Percentiles rank a stretch among this genome's conserved stretches.
These are phyloP conservation scores for Russula foetens DNA, from an alignment of 768 basidiomycete species.

Conservation along the genomic window DNA sequence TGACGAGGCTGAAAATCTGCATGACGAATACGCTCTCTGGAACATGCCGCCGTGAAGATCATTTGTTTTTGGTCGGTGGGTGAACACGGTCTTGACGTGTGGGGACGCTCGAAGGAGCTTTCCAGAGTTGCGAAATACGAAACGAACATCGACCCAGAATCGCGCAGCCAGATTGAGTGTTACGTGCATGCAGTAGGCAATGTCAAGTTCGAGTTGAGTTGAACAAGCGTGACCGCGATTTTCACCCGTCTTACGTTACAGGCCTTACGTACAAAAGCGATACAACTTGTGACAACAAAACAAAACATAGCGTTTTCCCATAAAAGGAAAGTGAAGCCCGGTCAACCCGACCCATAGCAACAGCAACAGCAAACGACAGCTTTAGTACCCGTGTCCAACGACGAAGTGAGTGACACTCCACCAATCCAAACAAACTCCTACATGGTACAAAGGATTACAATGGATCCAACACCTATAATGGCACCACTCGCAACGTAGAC, in stretches of 20 bases:
- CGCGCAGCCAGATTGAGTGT: constrained; percentile 2
- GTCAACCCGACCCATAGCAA: background rate
- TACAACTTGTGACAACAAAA: background rate
- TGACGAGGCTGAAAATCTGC: background rate
- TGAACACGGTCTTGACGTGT: background rate
- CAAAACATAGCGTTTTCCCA: background rate
- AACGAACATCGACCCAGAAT: constrained; percentile 13
- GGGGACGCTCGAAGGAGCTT: background rate
- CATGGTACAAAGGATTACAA: constrained; percentile 50
- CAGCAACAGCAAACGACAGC: background rate
- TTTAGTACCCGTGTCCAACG: no score
- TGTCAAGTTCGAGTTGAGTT: background rate
- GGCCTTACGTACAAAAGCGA: background rate
- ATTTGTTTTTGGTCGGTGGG: background rate
- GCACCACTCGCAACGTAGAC: constrained; percentile 37
- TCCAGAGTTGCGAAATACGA: constrained; percentile 6
- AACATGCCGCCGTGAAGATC: background rate
- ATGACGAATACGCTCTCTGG: background rate
- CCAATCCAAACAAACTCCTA: constrained; percentile 16
- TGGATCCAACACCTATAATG: constrained; percentile 40
- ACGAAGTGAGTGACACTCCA: background rate
- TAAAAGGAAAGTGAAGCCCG: background rate
- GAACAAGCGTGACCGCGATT: background rate
- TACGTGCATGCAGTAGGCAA: background rate
- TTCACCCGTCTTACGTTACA: background rate